Evolutionary conservation across 2,329 filamentous ascomycete genomes (phyloP).

Genomic region (Trichoderma pleuroti): DNA sequence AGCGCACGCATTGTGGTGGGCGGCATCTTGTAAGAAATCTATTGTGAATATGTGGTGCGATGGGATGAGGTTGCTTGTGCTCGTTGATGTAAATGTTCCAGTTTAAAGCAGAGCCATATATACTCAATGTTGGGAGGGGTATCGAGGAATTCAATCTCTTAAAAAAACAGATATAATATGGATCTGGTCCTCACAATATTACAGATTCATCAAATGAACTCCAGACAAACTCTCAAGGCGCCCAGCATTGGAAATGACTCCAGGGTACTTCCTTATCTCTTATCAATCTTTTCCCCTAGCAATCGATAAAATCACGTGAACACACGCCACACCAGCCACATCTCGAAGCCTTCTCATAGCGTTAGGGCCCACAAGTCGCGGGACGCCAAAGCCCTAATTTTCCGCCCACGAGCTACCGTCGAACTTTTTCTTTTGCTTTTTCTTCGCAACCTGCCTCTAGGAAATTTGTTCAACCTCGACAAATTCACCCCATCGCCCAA

Average conservation of each 20-base stretch:
- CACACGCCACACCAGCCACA: background rate
- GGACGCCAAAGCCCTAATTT: conserved; percentile 38
- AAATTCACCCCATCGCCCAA: conserved; percentile 34
- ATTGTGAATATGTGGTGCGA: background rate
- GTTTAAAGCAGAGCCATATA: too few relatives aligned
- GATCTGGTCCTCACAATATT: background rate
- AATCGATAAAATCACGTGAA: conserved; percentile 20
- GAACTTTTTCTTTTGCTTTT: conserved; percentile 27
- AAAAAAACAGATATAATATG: background rate
- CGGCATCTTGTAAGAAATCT: conserved; percentile 55
- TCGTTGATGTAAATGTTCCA: background rate
- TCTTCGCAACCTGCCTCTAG: conserved; percentile 28
- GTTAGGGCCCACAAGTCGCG: conserved; percentile 11
- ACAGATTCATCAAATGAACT: background rate
- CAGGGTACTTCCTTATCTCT: background rate
- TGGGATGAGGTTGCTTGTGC: background rate
- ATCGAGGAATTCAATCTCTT: background rate
- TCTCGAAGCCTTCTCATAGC: background rate
- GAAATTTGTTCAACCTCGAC: conserved; percentile 36
- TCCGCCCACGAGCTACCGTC: conserved; percentile 32
- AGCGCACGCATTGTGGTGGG: conserved; percentile 71
- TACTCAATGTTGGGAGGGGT: background rate
- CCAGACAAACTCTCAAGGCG: background rate
- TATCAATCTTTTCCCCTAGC: background rate
- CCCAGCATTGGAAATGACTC: background rate